Evolutionary conservation across 2,329 filamentous ascomycete species (phyloP).

Genomic region (Pestalotiopsis sp.): DNA sequence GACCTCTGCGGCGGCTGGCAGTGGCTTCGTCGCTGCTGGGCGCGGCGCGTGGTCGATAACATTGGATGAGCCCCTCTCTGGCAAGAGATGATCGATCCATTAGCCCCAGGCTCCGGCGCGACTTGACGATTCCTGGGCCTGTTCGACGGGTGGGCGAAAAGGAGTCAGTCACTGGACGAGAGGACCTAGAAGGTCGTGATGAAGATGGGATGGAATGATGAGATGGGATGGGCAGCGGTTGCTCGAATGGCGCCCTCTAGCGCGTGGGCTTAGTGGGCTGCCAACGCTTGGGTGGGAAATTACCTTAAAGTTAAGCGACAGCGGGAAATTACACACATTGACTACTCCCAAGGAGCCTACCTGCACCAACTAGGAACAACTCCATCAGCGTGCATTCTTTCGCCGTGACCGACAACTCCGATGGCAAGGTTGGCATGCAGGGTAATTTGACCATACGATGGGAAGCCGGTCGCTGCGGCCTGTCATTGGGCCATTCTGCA

Average conservation of each 20-base stretch:
- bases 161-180: background rate
- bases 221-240: conserved; percentile 11
- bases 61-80: background rate
- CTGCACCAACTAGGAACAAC: background rate
- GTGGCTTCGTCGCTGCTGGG: background rate
- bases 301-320: conserved; percentile 32
- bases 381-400: background rate
- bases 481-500: background rate
- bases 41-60: background rate
- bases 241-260: conserved; percentile 8
- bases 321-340: conserved; percentile 25
- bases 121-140: background rate
- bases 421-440: conserved; percentile 8
- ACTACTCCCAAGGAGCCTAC: background rate
- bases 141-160: background rate
- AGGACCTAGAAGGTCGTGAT: background rate
- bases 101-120: background rate
- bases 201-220: background rate
- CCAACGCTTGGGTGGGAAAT: conserved; percentile 30
- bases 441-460: conserved; percentile 10
- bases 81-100: background rate
- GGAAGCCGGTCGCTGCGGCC: background rate
- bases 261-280: conserved; percentile 1
- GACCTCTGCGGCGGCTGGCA: background rate
- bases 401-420: conserved; percentile 1